Percentiles rank a stretch among this genome's conserved stretches.
Evolutionary conservation across 306 rosid genomes (phyloP).

Genomic region (Cucumis melo): DNA sequence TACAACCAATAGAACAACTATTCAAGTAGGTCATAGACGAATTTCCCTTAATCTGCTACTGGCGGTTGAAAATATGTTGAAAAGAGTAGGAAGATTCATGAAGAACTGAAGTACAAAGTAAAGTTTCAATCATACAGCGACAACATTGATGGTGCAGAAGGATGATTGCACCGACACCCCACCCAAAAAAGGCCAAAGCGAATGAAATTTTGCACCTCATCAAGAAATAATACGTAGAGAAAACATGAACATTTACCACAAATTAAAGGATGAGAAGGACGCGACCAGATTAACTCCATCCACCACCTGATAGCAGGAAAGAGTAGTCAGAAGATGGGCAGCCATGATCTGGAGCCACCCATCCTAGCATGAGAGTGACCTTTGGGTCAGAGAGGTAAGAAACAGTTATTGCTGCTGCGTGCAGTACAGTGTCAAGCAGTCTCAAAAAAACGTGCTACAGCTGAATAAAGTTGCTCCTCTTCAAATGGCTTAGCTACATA

Average conservation of each 20-base stretch:
- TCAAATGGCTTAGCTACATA: slow-evolving; percentile 87
- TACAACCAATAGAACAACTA: too few relatives aligned
- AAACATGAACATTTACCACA: neutral
- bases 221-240: neutral
- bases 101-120: neutral
- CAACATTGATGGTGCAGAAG: neutral
- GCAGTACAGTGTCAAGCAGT: slow-evolving; percentile 20
- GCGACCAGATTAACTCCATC: slow-evolving; percentile 9
- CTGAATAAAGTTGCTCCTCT: slow-evolving; percentile 63
- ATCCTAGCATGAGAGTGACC: neutral
- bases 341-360: neutral
- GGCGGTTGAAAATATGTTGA: neutral
- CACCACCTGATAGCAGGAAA: slow-evolving; percentile 6
- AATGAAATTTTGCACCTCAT: neutral
- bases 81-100: neutral
- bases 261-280: neutral
- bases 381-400: neutral
- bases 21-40: too few relatives aligned
- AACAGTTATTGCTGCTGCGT: slow-evolving; percentile 5
- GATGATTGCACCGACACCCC: neutral
- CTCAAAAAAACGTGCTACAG: slow-evolving; percentile 39
- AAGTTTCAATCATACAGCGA: neutral
- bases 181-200: neutral
- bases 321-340: slow-evolving; percentile 6
- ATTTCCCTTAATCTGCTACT: neutral